Conservation (phyloP, 441 rosid species). For the Dalechampia spathulata region DNA sequence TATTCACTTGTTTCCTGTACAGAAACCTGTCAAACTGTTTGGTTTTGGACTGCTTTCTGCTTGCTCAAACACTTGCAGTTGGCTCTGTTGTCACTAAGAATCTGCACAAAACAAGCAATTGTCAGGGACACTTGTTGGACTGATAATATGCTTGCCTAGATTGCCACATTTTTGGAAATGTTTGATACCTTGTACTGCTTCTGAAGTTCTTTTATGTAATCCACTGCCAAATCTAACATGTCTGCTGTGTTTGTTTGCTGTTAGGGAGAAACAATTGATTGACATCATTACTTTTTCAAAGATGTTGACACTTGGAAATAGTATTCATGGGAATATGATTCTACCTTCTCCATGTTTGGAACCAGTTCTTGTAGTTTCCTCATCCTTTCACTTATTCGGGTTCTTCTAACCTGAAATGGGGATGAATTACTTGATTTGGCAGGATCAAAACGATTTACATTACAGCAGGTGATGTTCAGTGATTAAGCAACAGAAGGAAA, state of each 20-base stretch:
- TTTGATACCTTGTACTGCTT: constrained; percentile 36
- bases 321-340: background rate
- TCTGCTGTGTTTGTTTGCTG: constrained; percentile 50
- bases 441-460: background rate
- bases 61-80: constrained; percentile 47
- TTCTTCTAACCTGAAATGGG: constrained; percentile 24
- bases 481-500: too few species aligned
- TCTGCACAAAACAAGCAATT: constrained; percentile 24
- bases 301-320: background rate
- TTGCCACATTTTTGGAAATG: background rate
- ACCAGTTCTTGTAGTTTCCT: constrained; percentile 31
- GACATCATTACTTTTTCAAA: background rate
- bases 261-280: constrained; percentile 16
- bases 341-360: constrained; percentile 33
- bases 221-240: constrained; percentile 45
- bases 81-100: constrained; percentile 37
- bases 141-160: background rate
- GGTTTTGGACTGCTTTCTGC: constrained; percentile 28
- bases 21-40: constrained; percentile 23
- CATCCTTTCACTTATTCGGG: constrained; percentile 32
- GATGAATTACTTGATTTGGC: background rate
- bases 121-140: background rate
- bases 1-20: constrained; percentile 18
- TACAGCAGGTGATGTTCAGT: background rate
- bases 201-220: constrained; percentile 42